Evolutionary conservation across 306 rosid genomes (phyloP), one percentile per base, ranked within the genome.

Genomic region (Albizia julibrissin): DNA sequence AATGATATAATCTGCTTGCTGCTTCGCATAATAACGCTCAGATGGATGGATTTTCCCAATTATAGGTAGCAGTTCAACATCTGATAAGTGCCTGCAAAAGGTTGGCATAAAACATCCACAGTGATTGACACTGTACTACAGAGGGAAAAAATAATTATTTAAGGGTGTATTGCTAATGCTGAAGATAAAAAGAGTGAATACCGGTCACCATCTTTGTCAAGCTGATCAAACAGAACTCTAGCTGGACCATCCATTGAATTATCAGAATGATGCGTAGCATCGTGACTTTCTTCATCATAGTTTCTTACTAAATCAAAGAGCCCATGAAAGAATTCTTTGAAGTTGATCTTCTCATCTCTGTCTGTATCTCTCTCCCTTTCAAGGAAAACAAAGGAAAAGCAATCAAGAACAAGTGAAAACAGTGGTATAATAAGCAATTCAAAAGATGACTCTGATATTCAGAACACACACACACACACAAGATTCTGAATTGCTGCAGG

Each of bases 1-100:
- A 84, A 93, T 79, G 72, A 93, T 90, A 79, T 95, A 95, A 77
- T 93, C 97, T 82, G 97, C 91, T 81, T 95, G 99, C 72, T 95
- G 99, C 81, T 91, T 92, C 9, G 99, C 99, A 81, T 93, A 92
- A 86, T 95, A 95, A 80, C 76, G 96, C 87, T 95, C 99, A 14
- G 99, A 90, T 43, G 99, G 99, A 87, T 95, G 99, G 52, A 95
- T 92, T 78, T 93, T 95, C 85, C 88, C 99, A 79, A 95, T 91
- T 81, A 95, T 80, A 80, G 97, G 91, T 59, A 95, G 85, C 61
- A 95, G 83, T 79, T 95, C 97, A 69, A 26, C 83, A 85, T 91
- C 90, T 79, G 99, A 93, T 87, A 95, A 88, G 84, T 68, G 86
- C 42, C 99, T 95, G 84, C 52, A 24, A 72, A 73, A 82, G 65